These are phyloP conservation scores for Aspergillus piperis DNA, from an alignment of 2,329 filamentous ascomycete species.

Conservation along the genomic window DNA sequence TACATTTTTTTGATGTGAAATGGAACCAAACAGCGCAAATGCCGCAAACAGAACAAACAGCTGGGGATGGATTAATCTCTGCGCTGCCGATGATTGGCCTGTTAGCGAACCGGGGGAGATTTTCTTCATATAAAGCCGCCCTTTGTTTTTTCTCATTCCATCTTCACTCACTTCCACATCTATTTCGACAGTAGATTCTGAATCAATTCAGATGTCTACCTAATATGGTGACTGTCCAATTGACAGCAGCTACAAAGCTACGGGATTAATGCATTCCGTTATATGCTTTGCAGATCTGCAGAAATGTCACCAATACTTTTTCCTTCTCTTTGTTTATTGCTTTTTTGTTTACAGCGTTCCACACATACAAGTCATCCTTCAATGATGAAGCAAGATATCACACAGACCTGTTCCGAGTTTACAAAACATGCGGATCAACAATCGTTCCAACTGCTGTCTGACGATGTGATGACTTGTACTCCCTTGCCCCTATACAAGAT, in stretches of 20 bases:
- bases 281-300: no score
- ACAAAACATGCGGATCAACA: conserved; percentile 52
- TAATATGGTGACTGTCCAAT: neutral
- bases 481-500: conserved; percentile 1
- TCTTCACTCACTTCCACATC: neutral
- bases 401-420: conserved; percentile 66
- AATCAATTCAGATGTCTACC: no score
- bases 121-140: conserved; percentile 45
- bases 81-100: conserved; percentile 14
- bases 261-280: no score
- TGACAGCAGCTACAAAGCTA: neutral
- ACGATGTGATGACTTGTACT: conserved; percentile 31
- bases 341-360: neutral
- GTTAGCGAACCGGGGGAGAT: conserved; percentile 55
- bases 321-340: neutral
- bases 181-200: no score
- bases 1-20: conserved; percentile 19
- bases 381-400: conserved; percentile 61
- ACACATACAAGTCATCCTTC: conserved; percentile 13
- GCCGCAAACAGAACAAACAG: conserved; percentile 20
- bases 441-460: conserved; percentile 53
- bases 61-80: neutral
- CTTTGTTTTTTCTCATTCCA: neutral
- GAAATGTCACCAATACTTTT: neutral
- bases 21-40: conserved; percentile 15